phyloP scores from a whole-genome alignment of 2,329 filamentous ascomycete genomes.

The Paraphaeosphaeria minitans region DNA sequence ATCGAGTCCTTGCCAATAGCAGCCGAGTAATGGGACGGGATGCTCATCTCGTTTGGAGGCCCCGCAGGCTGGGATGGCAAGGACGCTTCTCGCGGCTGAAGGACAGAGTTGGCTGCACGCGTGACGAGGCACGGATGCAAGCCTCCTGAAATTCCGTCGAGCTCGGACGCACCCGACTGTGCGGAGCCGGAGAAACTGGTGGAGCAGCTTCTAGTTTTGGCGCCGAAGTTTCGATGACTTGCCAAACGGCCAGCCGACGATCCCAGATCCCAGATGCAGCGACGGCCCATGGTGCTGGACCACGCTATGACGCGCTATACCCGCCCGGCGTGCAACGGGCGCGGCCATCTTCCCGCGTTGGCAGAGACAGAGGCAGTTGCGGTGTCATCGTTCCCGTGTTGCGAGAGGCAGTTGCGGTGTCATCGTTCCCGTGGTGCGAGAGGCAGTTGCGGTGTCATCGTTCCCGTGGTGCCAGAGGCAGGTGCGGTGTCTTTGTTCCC shows the following conservation, averaged over 20 bases:
- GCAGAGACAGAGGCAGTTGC: background rate
- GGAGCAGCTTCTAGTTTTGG: slow-evolving; percentile 20
- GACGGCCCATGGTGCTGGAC: slow-evolving; percentile 36
- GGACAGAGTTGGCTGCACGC: slow-evolving; percentile 8
- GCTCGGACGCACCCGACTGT: slow-evolving; percentile 31
- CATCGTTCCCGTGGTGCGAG: background rate
- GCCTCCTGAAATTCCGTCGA: slow-evolving; percentile 18
- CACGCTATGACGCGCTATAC: slow-evolving; percentile 15
- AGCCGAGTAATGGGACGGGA: background rate
- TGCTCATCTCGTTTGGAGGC: slow-evolving; percentile 8
- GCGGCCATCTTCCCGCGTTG: background rate
- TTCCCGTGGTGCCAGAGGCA: background rate
- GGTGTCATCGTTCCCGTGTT: background rate
- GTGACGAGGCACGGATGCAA: slow-evolving; percentile 7
- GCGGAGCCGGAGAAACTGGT: slow-evolving; percentile 36
- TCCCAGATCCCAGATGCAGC: slow-evolving; percentile 30
- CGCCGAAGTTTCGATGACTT: slow-evolving; percentile 20
- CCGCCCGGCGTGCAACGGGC: background rate
- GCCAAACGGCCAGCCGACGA: slow-evolving; percentile 35
- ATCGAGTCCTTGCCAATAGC: background rate
- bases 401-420: background rate
- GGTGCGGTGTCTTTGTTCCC: background rate
- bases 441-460: background rate
- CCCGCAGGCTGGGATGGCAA: slow-evolving; percentile 3
- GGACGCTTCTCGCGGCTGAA: slow-evolving; percentile 11